These are phyloP conservation scores for Cercospora sojina DNA, from an alignment of 2,329 filamentous ascomycete genomes.

Conservation along the genomic window DNA sequence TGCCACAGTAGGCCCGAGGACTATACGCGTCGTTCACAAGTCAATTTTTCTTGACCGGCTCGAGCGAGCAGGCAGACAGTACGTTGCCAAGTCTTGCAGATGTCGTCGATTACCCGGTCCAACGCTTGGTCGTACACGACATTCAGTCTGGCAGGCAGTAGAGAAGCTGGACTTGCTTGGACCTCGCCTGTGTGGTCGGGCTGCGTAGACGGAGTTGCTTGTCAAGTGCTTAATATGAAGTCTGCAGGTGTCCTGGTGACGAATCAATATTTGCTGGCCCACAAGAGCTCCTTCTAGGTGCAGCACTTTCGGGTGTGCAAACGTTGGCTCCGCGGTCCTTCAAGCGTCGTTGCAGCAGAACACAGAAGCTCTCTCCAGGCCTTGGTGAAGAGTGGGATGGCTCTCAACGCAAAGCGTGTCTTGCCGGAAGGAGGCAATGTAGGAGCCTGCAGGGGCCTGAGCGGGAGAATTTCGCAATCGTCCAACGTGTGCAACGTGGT, in stretches of 20 bases:
- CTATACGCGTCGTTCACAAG: background rate
- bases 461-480: background rate
- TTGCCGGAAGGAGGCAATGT: background rate
- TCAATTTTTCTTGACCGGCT: background rate
- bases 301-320: background rate
- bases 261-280: conserved; percentile 4
- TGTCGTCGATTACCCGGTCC: background rate
- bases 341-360: background rate
- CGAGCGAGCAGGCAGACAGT: background rate
- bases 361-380: background rate
- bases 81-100: background rate
- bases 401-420: background rate
- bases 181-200: background rate
- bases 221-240: background rate
- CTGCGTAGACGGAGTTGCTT: background rate
- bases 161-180: background rate
- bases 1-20: background rate
- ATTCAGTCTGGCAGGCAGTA: background rate
- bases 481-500: background rate
- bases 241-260: background rate
- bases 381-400: background rate
- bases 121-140: background rate
- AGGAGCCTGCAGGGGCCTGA: background rate
- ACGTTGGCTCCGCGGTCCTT: background rate
- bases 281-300: background rate